phyloP scores from a whole-genome alignment of 257 asterid species.

The Gentiana dahurica region DNA sequence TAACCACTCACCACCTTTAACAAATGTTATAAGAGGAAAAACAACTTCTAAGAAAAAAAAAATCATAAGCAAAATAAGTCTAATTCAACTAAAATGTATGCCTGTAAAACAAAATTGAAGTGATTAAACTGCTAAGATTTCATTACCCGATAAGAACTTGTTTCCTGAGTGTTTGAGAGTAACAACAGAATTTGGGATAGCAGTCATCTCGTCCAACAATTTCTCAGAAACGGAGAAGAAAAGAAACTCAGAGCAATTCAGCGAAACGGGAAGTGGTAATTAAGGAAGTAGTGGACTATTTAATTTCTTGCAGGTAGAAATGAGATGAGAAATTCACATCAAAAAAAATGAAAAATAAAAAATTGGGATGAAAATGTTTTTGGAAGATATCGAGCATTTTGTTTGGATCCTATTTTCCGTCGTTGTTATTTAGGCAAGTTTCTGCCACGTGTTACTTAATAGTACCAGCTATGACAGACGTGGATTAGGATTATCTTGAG shows the following conservation, averaged over 20 bases:
- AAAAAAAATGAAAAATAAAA: too few species aligned
- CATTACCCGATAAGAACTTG: constrained; percentile 18
- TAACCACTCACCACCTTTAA: too few species aligned
- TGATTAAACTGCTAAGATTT: background rate
- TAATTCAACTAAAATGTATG: too few species aligned
- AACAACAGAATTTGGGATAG: constrained; percentile 14
- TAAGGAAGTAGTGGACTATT: background rate
- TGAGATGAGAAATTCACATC: too few species aligned
- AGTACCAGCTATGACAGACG: too few species aligned
- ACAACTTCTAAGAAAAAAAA: too few species aligned
- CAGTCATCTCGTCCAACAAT: constrained; percentile 4
- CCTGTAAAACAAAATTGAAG: background rate
- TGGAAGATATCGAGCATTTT: constrained; percentile 10
- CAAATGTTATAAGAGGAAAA: too few species aligned
- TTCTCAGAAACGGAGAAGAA: background rate
- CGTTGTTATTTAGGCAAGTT: constrained; percentile 5
- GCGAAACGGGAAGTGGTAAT: background rate
- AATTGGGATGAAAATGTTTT: too few species aligned
- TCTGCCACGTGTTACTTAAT: constrained; percentile 3
- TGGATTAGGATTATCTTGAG: too few species aligned
- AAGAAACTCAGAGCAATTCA: background rate
- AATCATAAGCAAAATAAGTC: too few species aligned
- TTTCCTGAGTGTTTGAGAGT: constrained; percentile 4
- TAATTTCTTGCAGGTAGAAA: too few species aligned
- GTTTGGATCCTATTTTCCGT: background rate